Conservation (phyloP, 768 basidiomycete genomes). For the Kwoniella newhampshirensis region DNA sequence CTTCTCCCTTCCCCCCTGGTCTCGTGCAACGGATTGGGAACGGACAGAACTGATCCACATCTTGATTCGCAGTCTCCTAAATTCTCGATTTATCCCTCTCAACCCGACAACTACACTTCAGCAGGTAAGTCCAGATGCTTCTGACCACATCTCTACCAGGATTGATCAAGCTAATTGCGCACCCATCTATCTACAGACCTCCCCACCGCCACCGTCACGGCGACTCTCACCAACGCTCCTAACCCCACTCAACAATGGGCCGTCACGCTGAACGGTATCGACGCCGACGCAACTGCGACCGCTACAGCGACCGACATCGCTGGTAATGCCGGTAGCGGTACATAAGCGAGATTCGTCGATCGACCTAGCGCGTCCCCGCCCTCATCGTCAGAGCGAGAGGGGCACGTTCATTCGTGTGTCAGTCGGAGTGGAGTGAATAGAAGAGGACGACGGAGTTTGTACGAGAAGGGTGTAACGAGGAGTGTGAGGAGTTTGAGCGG, state of each 20-base stretch:
- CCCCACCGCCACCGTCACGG: constrained; percentile 45
- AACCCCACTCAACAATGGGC: constrained; percentile 52
- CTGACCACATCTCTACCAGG: background rate
- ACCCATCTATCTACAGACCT: constrained; percentile 20
- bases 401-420: no score
- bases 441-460: no score
- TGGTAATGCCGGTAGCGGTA: constrained; percentile 37
- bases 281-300: constrained; percentile 40
- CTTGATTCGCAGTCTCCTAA: constrained; percentile 40
- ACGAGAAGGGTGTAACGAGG: no score
- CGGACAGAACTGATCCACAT: no score
- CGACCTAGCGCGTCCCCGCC: no score
- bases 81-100: constrained; percentile 44
- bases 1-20: no score
- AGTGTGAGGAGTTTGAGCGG: no score
- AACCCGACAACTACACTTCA: constrained; percentile 46
- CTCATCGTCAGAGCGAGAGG: no score
- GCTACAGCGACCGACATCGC: constrained; percentile 15
- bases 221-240: constrained; percentile 39
- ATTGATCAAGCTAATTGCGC: background rate
- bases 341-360: no score
- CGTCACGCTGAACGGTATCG: constrained; percentile 45
- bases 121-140: constrained; percentile 20
- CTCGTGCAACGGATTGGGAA: no score
- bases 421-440: no score